phyloP scores from a whole-genome alignment of 2,329 filamentous ascomycete genomes.

The Aspergillus nomiae region DNA sequence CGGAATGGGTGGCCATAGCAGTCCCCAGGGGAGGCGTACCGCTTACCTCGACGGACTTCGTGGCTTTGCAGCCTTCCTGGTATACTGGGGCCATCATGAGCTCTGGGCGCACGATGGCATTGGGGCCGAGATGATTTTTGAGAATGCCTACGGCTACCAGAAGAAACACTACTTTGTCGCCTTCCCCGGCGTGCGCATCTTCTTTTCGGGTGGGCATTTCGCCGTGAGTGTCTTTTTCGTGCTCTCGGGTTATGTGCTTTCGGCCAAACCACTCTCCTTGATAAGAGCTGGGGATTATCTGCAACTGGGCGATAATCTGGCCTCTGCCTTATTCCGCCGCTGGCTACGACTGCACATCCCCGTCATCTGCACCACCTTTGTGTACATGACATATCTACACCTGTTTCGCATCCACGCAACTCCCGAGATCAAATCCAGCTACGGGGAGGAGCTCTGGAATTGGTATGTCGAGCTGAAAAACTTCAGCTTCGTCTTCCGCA shows the following conservation, averaged over 20 bases:
- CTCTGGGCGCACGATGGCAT: conserved; percentile 57
- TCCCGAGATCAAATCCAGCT: conserved; percentile 42
- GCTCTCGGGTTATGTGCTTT: conserved; percentile 56
- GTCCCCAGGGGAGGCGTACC: conserved; percentile 44
- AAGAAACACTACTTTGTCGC: conserved; percentile 50
- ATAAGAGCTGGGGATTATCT: conserved; percentile 46
- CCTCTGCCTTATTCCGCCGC: conserved; percentile 53
- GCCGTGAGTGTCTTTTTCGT: conserved; percentile 59
- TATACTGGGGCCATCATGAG: conserved; percentile 65
- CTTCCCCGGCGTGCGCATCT: conserved; percentile 60
- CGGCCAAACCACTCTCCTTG: conserved; percentile 47
- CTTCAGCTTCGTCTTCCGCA: conserved; percentile 67
- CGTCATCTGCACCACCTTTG: conserved; percentile 57
- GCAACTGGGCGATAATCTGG: conserved; percentile 46
- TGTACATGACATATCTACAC: conserved; percentile 58
- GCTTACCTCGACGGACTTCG: conserved; percentile 68
- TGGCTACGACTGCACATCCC: conserved; percentile 55
- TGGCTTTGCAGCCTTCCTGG: conserved; percentile 67
- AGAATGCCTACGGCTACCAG: conserved; percentile 53
- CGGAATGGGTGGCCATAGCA: neutral
- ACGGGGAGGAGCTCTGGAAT: conserved; percentile 54
- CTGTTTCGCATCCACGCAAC: conserved; percentile 52
- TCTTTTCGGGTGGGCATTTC: conserved; percentile 65
- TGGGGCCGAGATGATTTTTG: conserved; percentile 46
- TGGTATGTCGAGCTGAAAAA: conserved; percentile 64